phyloP scores from a whole-genome alignment of 2,329 filamentous ascomycete genomes.

The Beauveria medogensis region DNA sequence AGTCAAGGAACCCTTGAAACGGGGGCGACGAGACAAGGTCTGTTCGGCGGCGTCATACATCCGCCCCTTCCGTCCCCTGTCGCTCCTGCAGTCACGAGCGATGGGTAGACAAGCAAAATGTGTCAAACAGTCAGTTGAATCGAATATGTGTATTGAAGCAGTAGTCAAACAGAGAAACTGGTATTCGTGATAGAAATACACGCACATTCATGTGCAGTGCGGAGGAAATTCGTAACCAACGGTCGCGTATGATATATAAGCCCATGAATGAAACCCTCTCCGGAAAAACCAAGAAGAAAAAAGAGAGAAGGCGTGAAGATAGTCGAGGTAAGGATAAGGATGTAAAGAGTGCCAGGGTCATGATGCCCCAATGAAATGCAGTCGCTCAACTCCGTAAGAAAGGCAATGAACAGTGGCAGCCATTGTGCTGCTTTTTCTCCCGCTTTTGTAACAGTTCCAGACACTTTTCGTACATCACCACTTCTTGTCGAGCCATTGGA shows the following conservation, averaged over 20 bases:
- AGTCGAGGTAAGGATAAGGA: neutral
- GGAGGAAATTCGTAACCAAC: slow-evolving; percentile 8
- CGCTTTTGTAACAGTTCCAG: neutral
- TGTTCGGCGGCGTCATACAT: neutral
- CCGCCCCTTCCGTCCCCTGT: neutral
- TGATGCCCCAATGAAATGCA: neutral
- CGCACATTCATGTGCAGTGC: slow-evolving; percentile 1
- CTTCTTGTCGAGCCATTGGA: slow-evolving; percentile 10
- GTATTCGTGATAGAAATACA: slow-evolving; percentile 11
- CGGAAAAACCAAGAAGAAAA: neutral
- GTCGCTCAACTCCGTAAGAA: slow-evolving; percentile 7
- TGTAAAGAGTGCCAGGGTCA: slow-evolving; percentile 1
- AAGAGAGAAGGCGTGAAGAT: neutral
- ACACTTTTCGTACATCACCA: neutral
- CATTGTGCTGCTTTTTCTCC: neutral
- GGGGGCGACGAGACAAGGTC: neutral
- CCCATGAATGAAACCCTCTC: slow-evolving; percentile 2
- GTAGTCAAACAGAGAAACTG: slow-evolving; percentile 10
- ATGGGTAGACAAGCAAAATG: neutral
- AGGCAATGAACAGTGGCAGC: neutral
- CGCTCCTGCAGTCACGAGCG: neutral
- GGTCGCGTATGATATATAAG: neutral
- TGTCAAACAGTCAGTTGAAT: neutral
- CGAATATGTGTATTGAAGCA: slow-evolving; percentile 1
- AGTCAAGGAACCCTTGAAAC: slow-evolving; percentile 3